These are phyloP conservation scores for Sphaerobolus stellatus DNA, from an alignment of 1,284 basidiomycete species.

Conservation along the genomic window DNA sequence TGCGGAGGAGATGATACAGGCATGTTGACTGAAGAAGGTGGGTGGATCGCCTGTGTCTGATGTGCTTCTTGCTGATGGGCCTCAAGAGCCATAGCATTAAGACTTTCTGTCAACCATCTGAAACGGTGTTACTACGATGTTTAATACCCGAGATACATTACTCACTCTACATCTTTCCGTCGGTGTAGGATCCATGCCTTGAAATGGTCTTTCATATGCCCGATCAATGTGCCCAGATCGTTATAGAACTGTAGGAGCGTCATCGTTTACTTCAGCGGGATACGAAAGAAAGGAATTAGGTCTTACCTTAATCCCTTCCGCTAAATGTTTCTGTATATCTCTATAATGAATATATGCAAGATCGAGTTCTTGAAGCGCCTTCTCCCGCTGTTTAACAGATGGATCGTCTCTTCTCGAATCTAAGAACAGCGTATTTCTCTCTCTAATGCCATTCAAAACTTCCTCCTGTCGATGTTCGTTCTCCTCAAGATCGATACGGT, in stretches of 20 bases:
- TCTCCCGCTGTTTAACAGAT: conserved; percentile 79
- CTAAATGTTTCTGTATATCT: conserved; percentile 82
- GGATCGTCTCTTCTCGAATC: conserved; percentile 79
- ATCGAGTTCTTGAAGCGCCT: conserved; percentile 84
- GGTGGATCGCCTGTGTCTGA: neutral
- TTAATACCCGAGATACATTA: neutral
- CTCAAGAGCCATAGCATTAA: conserved; percentile 4
- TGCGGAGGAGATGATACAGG: neutral
- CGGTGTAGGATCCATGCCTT: conserved; percentile 72
- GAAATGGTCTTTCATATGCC: conserved; percentile 74
- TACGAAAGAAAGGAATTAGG: neutral
- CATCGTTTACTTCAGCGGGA: neutral
- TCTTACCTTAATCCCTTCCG: conserved; percentile 82
- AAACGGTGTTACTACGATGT: neutral
- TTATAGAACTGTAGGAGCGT: conserved; percentile 73
- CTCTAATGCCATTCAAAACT: conserved; percentile 69
- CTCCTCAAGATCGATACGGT: conserved; percentile 62
- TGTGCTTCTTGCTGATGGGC: neutral
- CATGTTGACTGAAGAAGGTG: neutral
- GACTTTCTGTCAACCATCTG: conserved; percentile 6
- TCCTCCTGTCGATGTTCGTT: conserved; percentile 62
- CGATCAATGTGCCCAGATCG: conserved; percentile 67
- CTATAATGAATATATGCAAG: conserved; percentile 86
- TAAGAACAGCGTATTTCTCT: conserved; percentile 75
- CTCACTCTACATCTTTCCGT: conserved; percentile 57